A percentile compares a stretch with the other conserved stretches of the same genome.
Conservation (phyloP, 805 yeast species). For the Saccharomyces cerevisiae region DNA sequence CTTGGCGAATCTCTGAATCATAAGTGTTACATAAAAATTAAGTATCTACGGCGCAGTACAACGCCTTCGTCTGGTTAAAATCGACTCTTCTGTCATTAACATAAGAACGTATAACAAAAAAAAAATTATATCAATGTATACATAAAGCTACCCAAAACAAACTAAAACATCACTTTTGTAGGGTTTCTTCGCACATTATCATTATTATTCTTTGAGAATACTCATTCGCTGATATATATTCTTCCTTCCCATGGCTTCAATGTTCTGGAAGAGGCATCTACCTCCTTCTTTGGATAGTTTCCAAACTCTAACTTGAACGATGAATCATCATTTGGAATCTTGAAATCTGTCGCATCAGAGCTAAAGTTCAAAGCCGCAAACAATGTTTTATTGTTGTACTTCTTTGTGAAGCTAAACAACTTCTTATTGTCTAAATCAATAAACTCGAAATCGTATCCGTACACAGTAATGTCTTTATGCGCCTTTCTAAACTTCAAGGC, state of each 20-base stretch:
- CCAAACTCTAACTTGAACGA: conserved; percentile 30
- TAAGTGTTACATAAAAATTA: no score
- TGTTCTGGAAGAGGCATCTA: conserved; percentile 11
- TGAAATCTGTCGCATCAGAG: conserved; percentile 26
- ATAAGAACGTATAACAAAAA: no score
- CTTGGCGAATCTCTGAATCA: no score
- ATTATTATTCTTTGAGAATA: neutral
- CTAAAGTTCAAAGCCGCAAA: conserved; percentile 39
- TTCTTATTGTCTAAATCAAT: conserved; percentile 37
- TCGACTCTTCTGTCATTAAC: no score
- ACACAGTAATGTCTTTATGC: conserved; percentile 36
- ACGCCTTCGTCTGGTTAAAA: no score
- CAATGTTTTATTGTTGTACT: conserved; percentile 25
- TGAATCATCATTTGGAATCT: conserved; percentile 26
- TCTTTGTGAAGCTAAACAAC: conserved; percentile 36
- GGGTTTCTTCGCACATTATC: neutral
- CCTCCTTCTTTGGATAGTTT: conserved; percentile 14
- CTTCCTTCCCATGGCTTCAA: conserved; percentile 41
- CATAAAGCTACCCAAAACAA: neutral
- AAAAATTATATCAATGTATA: no score
- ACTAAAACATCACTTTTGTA: no score
- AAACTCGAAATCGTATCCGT: conserved; percentile 37
- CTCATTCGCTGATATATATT: conserved; percentile 21
- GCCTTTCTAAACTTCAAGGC: conserved; percentile 37
- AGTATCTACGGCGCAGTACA: no score